Evolutionary conservation across 2,329 filamentous ascomycete species (phyloP).

Genomic region (Talaromyces sp.): DNA sequence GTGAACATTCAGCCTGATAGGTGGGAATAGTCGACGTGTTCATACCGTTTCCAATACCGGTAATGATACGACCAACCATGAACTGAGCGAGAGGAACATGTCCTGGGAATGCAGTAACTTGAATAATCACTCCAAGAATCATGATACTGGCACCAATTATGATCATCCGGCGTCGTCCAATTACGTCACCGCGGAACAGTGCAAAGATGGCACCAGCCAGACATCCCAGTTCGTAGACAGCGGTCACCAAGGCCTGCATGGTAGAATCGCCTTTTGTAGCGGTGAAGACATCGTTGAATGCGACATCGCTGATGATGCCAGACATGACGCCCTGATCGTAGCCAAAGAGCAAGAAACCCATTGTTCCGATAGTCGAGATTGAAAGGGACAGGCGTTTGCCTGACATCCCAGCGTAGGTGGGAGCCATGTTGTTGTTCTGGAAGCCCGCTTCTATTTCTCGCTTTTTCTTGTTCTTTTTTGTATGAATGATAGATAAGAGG

Average conservation of each 20-base stretch:
- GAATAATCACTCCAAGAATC: slow-evolving; percentile 37
- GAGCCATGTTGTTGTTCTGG: slow-evolving; percentile 45
- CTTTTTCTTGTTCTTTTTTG: not conserved
- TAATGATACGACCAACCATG: slow-evolving; percentile 50
- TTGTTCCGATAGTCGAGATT: slow-evolving; percentile 44
- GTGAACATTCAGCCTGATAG: slow-evolving; percentile 50
- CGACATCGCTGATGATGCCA: slow-evolving; percentile 51
- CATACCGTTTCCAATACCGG: slow-evolving; percentile 53
- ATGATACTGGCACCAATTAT: slow-evolving; percentile 54
- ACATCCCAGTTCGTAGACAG: slow-evolving; percentile 45
- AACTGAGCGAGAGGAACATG: slow-evolving; percentile 45
- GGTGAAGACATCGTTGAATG: slow-evolving; percentile 32
- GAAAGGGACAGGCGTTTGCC: slow-evolving; percentile 42
- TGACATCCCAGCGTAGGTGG: slow-evolving; percentile 54
- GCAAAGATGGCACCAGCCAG: slow-evolving; percentile 35
- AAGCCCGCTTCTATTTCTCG: not conserved
- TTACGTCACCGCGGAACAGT: slow-evolving; percentile 31
- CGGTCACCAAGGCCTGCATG: slow-evolving; percentile 46
- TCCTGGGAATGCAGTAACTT: slow-evolving; percentile 28
- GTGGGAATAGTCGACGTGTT: slow-evolving; percentile 51
- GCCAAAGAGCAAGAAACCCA: slow-evolving; percentile 59
- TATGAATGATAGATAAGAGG: not conserved
- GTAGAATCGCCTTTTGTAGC: slow-evolving; percentile 36
- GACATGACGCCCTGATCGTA: slow-evolving; percentile 64
- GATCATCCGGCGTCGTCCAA: slow-evolving; percentile 43